Conservation (phyloP, 306 rosid genomes). For the Mimosa pudica region DNA sequence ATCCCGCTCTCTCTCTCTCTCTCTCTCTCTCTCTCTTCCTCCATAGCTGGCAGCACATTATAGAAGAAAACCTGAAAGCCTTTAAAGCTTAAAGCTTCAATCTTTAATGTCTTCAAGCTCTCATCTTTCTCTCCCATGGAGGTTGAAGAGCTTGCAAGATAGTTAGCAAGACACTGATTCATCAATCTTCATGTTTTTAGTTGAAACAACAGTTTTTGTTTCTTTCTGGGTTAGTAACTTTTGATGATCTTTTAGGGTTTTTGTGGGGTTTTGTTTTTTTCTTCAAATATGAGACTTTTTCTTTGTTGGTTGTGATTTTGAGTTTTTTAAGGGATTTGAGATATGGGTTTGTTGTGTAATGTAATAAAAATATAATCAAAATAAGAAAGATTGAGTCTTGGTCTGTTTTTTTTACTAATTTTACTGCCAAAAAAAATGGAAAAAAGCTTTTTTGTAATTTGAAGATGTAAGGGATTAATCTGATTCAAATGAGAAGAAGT, state of each 20-base stretch:
- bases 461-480: conserved; percentile 20
- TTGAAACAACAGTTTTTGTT: neutral
- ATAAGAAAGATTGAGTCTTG: conserved; percentile 36
- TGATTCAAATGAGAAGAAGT: neutral
- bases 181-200: conserved; percentile 5
- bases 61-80: neutral
- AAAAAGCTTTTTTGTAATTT: neutral
- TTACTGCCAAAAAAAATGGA: conserved; percentile 9
- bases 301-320: conserved; percentile 12
- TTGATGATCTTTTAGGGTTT: conserved; percentile 21
- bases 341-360: neutral
- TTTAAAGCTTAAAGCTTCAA: conserved; percentile 4
- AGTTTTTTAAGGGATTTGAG: neutral
- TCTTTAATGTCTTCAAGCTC: conserved; percentile 35
- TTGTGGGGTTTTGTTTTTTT: neutral
- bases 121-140: conserved; percentile 44
- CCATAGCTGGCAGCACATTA: conserved; percentile 29
- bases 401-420: neutral
- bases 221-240: neutral
- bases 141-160: conserved; percentile 42
- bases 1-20: conserved; percentile 38
- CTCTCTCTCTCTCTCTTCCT: neutral
- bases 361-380: neutral
- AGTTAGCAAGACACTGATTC: conserved; percentile 52
- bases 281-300: neutral